Conservation (phyloP, 495 filamentous ascomycete species). For the Xylaria palmicola region DNA sequence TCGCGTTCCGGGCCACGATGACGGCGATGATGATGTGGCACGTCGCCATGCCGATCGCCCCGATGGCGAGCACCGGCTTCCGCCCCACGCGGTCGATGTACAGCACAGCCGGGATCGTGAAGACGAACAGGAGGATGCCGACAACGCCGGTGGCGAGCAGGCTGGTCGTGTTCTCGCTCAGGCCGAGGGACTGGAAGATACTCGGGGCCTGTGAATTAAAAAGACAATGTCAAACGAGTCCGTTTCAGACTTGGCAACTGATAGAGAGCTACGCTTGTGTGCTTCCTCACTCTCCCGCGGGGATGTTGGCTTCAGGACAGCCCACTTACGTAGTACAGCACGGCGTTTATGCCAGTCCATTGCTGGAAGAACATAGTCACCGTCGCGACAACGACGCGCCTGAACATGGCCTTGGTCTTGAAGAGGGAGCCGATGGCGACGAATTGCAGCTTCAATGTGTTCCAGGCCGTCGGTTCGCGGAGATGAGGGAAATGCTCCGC, state of each 20-base stretch:
- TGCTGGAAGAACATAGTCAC: conserved; percentile 77
- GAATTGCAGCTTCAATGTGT: conserved; percentile 67
- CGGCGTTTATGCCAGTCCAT: conserved; percentile 72
- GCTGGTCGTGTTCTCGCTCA: conserved; percentile 59
- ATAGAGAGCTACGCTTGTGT: background rate
- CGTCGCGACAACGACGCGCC: conserved; percentile 65
- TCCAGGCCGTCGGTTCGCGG: conserved; percentile 57
- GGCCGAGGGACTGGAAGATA: conserved; percentile 70
- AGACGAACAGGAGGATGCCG: conserved; percentile 71
- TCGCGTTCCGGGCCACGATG: conserved; percentile 64
- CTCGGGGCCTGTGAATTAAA: conserved; percentile 59
- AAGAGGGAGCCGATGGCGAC: conserved; percentile 72
- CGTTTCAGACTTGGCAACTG: background rate
- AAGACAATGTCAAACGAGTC: background rate
- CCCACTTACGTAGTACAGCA: conserved; percentile 48
- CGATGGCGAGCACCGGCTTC: conserved; percentile 57
- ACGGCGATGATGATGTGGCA: conserved; percentile 73
- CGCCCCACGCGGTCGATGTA: conserved; percentile 62
- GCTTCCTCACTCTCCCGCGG: too few relatives aligned
- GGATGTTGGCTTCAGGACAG: too few relatives aligned
- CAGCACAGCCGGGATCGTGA: conserved; percentile 66
- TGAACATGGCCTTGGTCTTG: conserved; percentile 70
- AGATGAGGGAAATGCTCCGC: conserved; percentile 69
- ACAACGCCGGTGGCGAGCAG: conserved; percentile 79
- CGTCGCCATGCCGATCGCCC: conserved; percentile 57